Base-by-base conservation (phyloP, 139 green algal genomes). In the Chlorella sp. region DNA sequence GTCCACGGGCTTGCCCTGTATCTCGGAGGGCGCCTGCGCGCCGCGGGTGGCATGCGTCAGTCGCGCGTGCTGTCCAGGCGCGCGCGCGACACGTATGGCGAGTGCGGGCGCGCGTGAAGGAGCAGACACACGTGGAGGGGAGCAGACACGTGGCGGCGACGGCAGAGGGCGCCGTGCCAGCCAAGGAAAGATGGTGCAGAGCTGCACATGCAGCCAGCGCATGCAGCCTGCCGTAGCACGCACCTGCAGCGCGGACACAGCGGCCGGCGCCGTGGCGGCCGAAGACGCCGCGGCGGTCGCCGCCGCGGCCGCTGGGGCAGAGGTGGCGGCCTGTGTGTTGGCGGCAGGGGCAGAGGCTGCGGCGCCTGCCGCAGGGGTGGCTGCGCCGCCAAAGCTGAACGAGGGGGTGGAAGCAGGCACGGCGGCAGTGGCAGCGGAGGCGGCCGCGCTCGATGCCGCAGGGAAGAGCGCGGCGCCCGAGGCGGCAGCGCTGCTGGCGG, bases 1-100 rank as follows among this genome's bases (percentile, higher is more conserved):
- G 5, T 91, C 88, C 46, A 93, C 77, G 3, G 63, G 74, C 77
- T 87, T 88, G 63, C 88, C 88, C 66, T 78, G 68, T 7, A 90
- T 65, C 36, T 79, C 76, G 66, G 59, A 77, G 60, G 81, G 81
- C 4, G 76, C 59, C 42, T 78, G 72, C 42, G 15, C 42, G 46
- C 46, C 46, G n/a, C n/a, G n/a, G n/a, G n/a, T n/a, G n/a, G n/a
- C n/a, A n/a, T n/a, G n/a, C n/a, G n/a, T n/a, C n/a, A n/a, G n/a
- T n/a, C n/a, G n/a, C n/a, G n/a, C n/a, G n/a, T n/a, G n/a, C n/a
- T n/a, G n/a, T n/a, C n/a, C n/a, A n/a, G n/a, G n/a, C n/a, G n/a
- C n/a, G n/a, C n/a, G n/a, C n/a, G n/a, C n/a, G n/a, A 33, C 3
- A 36, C 8, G 23, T 2, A 25, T 3, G n/a, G 9, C 8, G 46